phyloP scores from a whole-genome alignment of 257 asterid species.

The Solanum arcanum region DNA sequence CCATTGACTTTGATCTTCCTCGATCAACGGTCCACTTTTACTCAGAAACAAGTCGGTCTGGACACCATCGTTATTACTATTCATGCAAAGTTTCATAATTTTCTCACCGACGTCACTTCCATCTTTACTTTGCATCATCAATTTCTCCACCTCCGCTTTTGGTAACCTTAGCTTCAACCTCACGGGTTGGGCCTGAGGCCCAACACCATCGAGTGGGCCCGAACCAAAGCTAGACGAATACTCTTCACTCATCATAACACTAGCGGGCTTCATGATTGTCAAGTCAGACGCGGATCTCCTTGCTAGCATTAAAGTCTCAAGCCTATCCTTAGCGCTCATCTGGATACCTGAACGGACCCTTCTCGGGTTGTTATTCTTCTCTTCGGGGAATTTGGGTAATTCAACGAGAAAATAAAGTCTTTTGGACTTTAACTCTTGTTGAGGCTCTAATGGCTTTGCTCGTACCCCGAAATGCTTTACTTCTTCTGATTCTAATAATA shows the following conservation, averaged over 20 bases:
- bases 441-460: constrained; percentile 76
- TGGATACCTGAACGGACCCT: constrained; percentile 82
- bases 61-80: not conserved
- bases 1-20: not conserved
- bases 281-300: constrained; percentile 73
- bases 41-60: not conserved
- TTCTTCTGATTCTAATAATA: constrained; percentile 66
- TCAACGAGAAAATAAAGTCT: constrained; percentile 69
- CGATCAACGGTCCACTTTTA: not conserved
- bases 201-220: not conserved
- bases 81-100: constrained; percentile 41
- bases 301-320: constrained; percentile 73
- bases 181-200: constrained; percentile 2
- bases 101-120: constrained; percentile 51
- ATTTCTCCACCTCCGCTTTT: constrained; percentile 59
- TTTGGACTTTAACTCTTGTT: constrained; percentile 57
- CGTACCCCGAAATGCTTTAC: constrained; percentile 69
- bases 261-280: constrained; percentile 43
- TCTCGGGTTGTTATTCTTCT: constrained; percentile 20
- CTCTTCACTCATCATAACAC: constrained; percentile 17
- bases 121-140: constrained; percentile 61
- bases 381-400: constrained; percentile 49
- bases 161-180: constrained; percentile 66
- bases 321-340: constrained; percentile 88
- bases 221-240: not conserved